Percentiles rank a stretch among this genome's conserved stretches.
Evolutionary conservation across 192 early-diverging fungal species (phyloP).

Genomic region (Coemansia sp.): DNA sequence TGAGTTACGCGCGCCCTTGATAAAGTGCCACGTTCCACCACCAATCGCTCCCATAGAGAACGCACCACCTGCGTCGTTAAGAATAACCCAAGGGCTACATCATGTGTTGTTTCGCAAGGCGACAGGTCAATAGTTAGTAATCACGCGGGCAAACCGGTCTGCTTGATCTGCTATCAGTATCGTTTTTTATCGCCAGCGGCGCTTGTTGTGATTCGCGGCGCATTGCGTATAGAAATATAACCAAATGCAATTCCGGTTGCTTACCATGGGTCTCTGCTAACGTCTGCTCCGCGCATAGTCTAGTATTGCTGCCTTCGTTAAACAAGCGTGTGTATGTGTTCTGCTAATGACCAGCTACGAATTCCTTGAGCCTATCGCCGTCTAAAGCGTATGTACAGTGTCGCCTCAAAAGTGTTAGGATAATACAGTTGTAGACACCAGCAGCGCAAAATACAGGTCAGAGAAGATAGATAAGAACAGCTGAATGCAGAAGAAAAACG

Average conservation of each 20-base stretch:
- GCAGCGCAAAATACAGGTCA: constrained; percentile 1
- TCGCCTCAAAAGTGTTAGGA: neutral
- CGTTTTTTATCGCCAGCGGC: neutral
- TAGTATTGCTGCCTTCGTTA: neutral
- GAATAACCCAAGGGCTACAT: constrained; percentile 77
- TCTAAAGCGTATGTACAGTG: constrained; percentile 8
- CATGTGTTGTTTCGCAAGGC: neutral
- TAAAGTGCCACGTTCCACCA: constrained; percentile 94
- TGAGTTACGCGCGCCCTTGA: constrained; percentile 98
- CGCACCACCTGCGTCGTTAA: constrained; percentile 80
- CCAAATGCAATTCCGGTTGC: neutral
- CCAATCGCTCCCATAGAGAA: constrained; percentile 98
- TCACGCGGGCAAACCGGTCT: neutral
- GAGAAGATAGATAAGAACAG: neutral
- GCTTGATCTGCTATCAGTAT: neutral
- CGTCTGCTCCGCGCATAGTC: constrained; percentile 49
- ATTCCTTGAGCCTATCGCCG: constrained; percentile 1
- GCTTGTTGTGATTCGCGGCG: neutral
- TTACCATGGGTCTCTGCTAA: constrained; percentile 56
- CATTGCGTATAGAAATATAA: neutral
- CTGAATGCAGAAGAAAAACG: neutral
- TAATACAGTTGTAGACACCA: neutral
- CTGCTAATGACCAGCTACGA: neutral
- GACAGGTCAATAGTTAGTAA: neutral
- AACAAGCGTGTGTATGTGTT: neutral